These are phyloP conservation scores for Staphylotrichum longicolle DNA, from an alignment of 495 filamentous ascomycete genomes.

Conservation along the genomic window DNA sequence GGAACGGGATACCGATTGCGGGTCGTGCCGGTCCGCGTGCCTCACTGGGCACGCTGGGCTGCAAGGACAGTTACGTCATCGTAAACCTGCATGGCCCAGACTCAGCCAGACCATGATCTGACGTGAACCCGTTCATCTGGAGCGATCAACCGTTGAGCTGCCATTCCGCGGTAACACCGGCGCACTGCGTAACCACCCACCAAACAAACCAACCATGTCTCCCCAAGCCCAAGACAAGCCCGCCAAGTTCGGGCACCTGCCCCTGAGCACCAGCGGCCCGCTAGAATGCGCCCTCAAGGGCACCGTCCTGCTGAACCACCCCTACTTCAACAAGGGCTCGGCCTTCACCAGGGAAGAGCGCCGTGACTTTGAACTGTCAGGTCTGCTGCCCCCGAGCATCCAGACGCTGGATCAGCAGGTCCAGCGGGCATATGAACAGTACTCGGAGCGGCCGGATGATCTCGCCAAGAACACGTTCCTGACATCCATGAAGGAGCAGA, in stretches of 20 bases:
- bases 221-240: conserved; percentile 10
- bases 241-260: conserved; percentile 57
- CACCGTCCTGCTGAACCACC: conserved; percentile 59
- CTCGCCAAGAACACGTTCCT: conserved; percentile 83
- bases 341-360: conserved; percentile 71
- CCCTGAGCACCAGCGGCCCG: conserved; percentile 61
- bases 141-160: no score
- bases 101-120: no score
- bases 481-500: conserved; percentile 83
- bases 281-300: conserved; percentile 61
- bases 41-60: no score
- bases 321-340: conserved; percentile 82
- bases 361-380: conserved; percentile 63
- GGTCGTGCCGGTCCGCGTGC: no score
- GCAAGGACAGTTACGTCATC: no score
- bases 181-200: no score
- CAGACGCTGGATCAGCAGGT: conserved; percentile 82
- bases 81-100: no score
- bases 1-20: no score
- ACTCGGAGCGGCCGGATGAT: conserved; percentile 55
- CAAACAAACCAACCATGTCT: no score
- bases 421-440: conserved; percentile 77
- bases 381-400: conserved; percentile 67
- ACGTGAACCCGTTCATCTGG: no score
- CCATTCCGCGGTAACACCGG: no score